Evolutionary conservation across 768 basidiomycete genomes (phyloP), one percentile per base, ranked within the genome.

Genomic region (Pleurotus cornucopiae): DNA sequence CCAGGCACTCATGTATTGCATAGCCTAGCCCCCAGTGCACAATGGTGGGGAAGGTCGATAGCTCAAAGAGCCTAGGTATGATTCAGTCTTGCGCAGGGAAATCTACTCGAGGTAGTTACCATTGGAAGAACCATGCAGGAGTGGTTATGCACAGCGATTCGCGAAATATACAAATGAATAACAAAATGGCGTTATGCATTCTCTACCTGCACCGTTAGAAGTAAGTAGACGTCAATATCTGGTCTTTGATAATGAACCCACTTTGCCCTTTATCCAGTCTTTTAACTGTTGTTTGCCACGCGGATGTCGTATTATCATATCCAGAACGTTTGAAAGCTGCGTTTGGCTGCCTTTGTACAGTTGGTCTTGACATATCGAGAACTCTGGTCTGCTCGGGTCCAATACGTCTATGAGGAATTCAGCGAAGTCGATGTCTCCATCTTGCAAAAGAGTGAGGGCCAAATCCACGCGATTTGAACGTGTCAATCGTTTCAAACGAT

Each of bases 381-480:
- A 53, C 39, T 52, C 39, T n/a, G n/a, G 20, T 11, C 26, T 6
- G 20, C 9, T 12, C 14, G 51, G 51, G 9, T 53, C 51, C 9
- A 53, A 25, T 16, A 26, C 37, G 23, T 53, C 51, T 14, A 23
- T n/a, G 1, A 53, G 21, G 39, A 53, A 53, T 11, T 38, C 38
- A 2, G 51, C 37, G 7, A 53, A 39, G 37, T 53, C 51, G n/a
- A 53, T 39, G n/a, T 14, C 51, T 39, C 51, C 51, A 9, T 53
- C 51, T n/a, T 53, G 51, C 6, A 53, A 37, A 21, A 53, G 51
- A 20, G 51, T 53, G 23, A 53, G 51, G 37, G 51, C 51, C 4
- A 53, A 23, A 20, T 53, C 51, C n/a, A 53, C 39, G 18, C 51
- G 51, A 26, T 41, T 40, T 18, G 39, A 18, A 14, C 51, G 51